These are phyloP conservation scores for Fusarium sp. DNA, from an alignment of 2,329 filamentous ascomycete genomes.

Conservation along the genomic window DNA sequence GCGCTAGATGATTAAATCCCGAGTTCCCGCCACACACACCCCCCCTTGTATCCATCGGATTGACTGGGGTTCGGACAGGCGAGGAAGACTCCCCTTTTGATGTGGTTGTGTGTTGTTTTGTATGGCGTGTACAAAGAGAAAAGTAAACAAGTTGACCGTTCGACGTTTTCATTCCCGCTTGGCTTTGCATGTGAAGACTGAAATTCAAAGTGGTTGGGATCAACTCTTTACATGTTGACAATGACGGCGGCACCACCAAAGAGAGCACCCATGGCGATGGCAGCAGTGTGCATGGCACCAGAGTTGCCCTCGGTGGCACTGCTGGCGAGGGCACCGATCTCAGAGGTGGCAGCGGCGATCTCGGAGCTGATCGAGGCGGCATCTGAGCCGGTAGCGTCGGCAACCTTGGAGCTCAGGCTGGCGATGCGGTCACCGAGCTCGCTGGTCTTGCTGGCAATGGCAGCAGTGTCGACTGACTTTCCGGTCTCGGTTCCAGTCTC, in stretches of 20 bases:
- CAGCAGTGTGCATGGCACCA: slow-evolving; percentile 52
- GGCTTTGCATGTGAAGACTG: slow-evolving; percentile 12
- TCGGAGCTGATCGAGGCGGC: slow-evolving; percentile 25
- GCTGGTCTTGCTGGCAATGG: slow-evolving; percentile 31
- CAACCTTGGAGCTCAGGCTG: slow-evolving; percentile 42
- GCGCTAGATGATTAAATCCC: slow-evolving; percentile 6
- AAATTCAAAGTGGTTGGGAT: background rate
- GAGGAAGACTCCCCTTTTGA: background rate
- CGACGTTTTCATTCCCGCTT: slow-evolving; percentile 1
- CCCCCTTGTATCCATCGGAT: background rate
- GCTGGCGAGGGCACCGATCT: slow-evolving; percentile 16
- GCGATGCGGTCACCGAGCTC: slow-evolving; percentile 20
- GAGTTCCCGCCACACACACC: slow-evolving; percentile 2
- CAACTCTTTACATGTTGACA: slow-evolving; percentile 54
- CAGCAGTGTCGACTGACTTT: background rate
- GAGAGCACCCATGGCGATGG: slow-evolving; percentile 57
- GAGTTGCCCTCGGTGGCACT: slow-evolving; percentile 40
- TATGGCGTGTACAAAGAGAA: background rate
- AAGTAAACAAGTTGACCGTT: slow-evolving; percentile 2
- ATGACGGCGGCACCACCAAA: slow-evolving; percentile 59
- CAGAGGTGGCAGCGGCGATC: slow-evolving; percentile 32
- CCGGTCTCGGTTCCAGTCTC: background rate
- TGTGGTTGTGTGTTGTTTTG: background rate
- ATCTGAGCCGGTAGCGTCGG: slow-evolving; percentile 37
- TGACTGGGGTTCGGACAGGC: background rate